Base-by-base conservation (phyloP, 2,329 filamentous ascomycete genomes). In the Neurospora sp. region DNA sequence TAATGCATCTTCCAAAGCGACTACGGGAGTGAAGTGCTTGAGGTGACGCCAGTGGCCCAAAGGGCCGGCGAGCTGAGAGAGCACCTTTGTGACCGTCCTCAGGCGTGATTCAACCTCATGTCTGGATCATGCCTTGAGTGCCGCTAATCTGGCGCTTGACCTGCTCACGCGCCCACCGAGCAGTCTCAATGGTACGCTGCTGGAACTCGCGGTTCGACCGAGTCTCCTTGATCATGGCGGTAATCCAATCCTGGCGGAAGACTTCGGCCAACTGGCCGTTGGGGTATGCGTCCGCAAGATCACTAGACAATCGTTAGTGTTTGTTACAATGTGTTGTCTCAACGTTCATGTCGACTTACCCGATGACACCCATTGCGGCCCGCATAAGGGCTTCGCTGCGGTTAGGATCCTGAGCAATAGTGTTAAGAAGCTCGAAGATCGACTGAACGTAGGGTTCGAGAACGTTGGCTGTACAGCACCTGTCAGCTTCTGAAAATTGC, bases 281-380 rank as follows among this genome's bases (percentile, higher is more conserved):
- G 68, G 95, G 95, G 84, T 96, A 99, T 1, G 93, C 90, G 77
- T 98, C 95, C 67, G 95, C 93, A 73, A 99, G 87, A 79, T 99
- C 96, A 83, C 95, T 97, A 74, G 19, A 66, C 39, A 13, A 38
- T 7, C 15, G 78, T 85, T 78, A 87, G 81, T 70, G 66, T 43
- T 36, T 40, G 6, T 73, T 71, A 68, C 68, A 52, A 71, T 46
- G 23, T 17, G 15, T 9, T 11, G 13, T 19, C 23, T 6, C 10
- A 69, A 17, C 7, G 9, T 23, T 17, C 11, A n/a, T 19, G 17
- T 58, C 15, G 19, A 82, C 90, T 79, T 87, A 97, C 93, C 94
- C 96, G 82, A 99, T 92, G 69, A 98, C 94, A 80, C 96, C 96
- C 93, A 98, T 98, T 9, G 92, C 89, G n/a, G 95, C 92, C 75